Conservation (phyloP, 1,284 basidiomycete species). For the Austropuccinia psidii region DNA sequence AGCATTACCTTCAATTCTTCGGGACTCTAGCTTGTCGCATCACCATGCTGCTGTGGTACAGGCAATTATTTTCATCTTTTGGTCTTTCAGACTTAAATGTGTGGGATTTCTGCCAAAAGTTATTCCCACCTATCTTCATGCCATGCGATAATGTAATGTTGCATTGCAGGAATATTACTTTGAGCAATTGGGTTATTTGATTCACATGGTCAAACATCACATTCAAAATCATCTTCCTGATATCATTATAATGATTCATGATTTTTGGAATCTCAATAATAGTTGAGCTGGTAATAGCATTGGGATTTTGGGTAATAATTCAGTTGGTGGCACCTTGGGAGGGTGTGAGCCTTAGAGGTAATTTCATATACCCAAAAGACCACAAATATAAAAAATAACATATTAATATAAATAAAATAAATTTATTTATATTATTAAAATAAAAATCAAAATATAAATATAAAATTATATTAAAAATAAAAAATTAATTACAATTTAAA, state of each 20-base stretch:
- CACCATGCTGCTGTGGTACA: slow-evolving; percentile 87
- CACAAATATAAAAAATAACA: too few species aligned
- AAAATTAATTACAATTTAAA: too few species aligned
- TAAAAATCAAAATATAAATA: too few species aligned
- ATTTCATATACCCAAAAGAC: too few species aligned
- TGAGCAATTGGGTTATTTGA: slow-evolving; percentile 90
- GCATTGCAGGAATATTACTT: slow-evolving; percentile 89
- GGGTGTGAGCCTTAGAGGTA: too few species aligned
- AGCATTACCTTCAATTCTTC: slow-evolving; percentile 76
- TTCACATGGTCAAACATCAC: slow-evolving; percentile 96
- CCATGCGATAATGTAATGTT: slow-evolving; percentile 68
- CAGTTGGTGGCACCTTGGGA: neutral
- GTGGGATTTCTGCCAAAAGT: slow-evolving; percentile 93
- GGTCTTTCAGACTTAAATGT: slow-evolving; percentile 93
- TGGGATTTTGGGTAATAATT: slow-evolving; percentile 1
- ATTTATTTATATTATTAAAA: too few species aligned
- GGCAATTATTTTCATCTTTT: slow-evolving; percentile 98
- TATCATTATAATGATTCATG: slow-evolving; percentile 71
- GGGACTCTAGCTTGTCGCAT: slow-evolving; percentile 73
- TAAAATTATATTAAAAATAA: too few species aligned
- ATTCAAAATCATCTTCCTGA: slow-evolving; percentile 82
- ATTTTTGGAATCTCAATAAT: slow-evolving; percentile 64
- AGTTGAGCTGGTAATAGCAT: neutral
- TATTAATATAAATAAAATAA: too few species aligned
- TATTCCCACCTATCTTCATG: slow-evolving; percentile 86